Evolutionary conservation across 139 green algal genomes (phyloP).

Genomic region (Chlamydomonas incerta): DNA sequence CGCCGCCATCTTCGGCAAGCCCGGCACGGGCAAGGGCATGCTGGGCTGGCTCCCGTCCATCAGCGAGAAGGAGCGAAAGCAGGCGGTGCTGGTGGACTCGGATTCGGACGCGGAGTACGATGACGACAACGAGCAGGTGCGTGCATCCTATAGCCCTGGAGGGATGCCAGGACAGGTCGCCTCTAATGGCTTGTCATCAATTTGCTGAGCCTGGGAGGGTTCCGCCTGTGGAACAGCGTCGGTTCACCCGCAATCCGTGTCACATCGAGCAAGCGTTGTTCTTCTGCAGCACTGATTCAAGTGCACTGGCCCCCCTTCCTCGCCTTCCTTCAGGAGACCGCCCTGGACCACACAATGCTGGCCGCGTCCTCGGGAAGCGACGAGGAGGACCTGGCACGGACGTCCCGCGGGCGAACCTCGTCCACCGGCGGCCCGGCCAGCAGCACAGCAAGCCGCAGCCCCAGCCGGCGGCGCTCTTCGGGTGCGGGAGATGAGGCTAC

Average conservation of each 20-base stretch:
- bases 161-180: no score
- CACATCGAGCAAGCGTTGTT: no score
- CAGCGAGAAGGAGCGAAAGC: constrained; percentile 54
- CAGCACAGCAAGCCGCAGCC: not conserved
- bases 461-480: constrained; percentile 7
- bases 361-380: constrained; percentile 15
- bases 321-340: constrained; percentile 3
- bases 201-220: no score
- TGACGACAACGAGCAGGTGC: constrained; percentile 34
- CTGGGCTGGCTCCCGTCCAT: constrained; percentile 53
- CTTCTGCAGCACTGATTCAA: no score
- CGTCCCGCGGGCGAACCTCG: not conserved
- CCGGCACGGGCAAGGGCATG: constrained; percentile 28
- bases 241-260: no score
- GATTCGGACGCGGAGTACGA: constrained; percentile 54
- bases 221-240: no score
- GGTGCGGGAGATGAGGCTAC: not conserved
- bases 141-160: no score
- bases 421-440: not conserved
- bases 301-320: no score
- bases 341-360: constrained; percentile 36
- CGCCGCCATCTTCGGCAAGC: constrained; percentile 18
- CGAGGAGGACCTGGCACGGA: not conserved
- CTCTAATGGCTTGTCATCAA: no score
- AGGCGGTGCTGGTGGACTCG: constrained; percentile 60